Conservation (phyloP, 2,329 filamentous ascomycete species). For the Fusarium papillatum region DNA sequence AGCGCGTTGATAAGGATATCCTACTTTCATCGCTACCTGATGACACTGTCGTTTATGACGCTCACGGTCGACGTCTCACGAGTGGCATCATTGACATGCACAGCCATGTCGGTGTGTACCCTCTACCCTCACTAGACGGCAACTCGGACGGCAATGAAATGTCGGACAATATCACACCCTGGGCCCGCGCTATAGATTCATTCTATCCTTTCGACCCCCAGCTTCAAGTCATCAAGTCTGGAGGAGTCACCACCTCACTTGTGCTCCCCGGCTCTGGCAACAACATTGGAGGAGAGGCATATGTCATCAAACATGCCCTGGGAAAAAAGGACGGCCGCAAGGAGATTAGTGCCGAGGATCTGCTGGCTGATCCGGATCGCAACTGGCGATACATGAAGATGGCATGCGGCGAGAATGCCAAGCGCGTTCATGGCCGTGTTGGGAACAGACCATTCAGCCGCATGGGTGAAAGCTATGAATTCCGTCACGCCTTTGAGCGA, state of each 20-base stretch:
- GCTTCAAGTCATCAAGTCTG: slow-evolving; percentile 78
- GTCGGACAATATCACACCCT: slow-evolving; percentile 75
- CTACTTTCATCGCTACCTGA: slow-evolving; percentile 56
- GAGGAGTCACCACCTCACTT: slow-evolving; percentile 78
- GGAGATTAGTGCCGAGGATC: slow-evolving; percentile 73
- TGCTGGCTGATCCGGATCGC: slow-evolving; percentile 75
- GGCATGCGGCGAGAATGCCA: slow-evolving; percentile 81
- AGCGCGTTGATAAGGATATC: slow-evolving; percentile 63
- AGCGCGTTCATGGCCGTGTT: slow-evolving; percentile 69
- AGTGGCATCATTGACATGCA: slow-evolving; percentile 81
- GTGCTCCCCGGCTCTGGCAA: slow-evolving; percentile 79
- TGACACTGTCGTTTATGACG: slow-evolving; percentile 67
- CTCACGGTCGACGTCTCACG: slow-evolving; percentile 72
- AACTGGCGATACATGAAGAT: slow-evolving; percentile 82
- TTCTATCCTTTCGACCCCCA: slow-evolving; percentile 75
- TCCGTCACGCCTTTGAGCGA: slow-evolving; percentile 76
- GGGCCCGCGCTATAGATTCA: slow-evolving; percentile 75
- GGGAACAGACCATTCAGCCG: slow-evolving; percentile 70
- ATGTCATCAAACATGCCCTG: slow-evolving; percentile 76
- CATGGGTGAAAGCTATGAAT: slow-evolving; percentile 78
- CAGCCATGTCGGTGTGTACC: slow-evolving; percentile 72
- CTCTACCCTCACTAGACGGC: slow-evolving; percentile 67
- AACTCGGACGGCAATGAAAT: slow-evolving; percentile 75
- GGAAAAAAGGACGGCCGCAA: slow-evolving; percentile 70
- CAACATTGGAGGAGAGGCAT: slow-evolving; percentile 81